Evolutionary conservation across 176 grass and related monocot genomes (phyloP).

Genomic region (Carex scoparia): DNA sequence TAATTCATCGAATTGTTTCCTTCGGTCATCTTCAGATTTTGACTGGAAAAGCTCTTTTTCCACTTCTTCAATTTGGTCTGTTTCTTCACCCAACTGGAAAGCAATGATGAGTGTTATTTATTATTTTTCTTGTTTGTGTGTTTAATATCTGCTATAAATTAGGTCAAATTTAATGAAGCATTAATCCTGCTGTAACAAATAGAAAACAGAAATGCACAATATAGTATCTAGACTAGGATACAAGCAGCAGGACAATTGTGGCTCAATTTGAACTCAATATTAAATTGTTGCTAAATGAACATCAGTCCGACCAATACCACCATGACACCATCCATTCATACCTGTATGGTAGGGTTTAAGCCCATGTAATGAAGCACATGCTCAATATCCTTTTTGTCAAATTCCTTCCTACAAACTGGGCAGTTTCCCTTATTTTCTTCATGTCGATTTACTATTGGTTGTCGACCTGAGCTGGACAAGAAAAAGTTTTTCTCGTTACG

Average conservation of each 20-base stretch:
- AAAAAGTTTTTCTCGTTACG: neutral
- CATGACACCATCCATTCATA: conserved; percentile 40
- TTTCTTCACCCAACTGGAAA: conserved; percentile 8
- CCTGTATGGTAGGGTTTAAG: conserved; percentile 35
- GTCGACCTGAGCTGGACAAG: conserved; percentile 44
- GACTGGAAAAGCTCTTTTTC: conserved; percentile 60
- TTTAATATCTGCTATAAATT: neutral
- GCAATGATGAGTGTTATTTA: neutral
- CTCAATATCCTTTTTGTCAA: conserved; percentile 88
- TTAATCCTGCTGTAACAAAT: neutral
- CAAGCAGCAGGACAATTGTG: neutral
- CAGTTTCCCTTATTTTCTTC: conserved; percentile 78
- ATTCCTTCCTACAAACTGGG: conserved; percentile 88
- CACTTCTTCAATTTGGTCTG: conserved; percentile 33
- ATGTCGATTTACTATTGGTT: conserved; percentile 36
- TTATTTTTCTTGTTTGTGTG: neutral
- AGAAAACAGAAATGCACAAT: neutral
- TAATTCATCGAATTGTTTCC: conserved; percentile 41
- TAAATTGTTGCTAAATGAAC: neutral
- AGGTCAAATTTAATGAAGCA: neutral
- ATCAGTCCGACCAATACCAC: neutral
- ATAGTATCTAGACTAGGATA: neutral
- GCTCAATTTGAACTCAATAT: neutral
- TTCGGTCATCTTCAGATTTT: conserved; percentile 51
- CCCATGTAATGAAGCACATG: conserved; percentile 59